Percentiles rank a stretch among this genome's conserved stretches.
Evolutionary conservation across 768 basidiomycete genomes (phyloP).

Genomic region (Tulasnella calospora): DNA sequence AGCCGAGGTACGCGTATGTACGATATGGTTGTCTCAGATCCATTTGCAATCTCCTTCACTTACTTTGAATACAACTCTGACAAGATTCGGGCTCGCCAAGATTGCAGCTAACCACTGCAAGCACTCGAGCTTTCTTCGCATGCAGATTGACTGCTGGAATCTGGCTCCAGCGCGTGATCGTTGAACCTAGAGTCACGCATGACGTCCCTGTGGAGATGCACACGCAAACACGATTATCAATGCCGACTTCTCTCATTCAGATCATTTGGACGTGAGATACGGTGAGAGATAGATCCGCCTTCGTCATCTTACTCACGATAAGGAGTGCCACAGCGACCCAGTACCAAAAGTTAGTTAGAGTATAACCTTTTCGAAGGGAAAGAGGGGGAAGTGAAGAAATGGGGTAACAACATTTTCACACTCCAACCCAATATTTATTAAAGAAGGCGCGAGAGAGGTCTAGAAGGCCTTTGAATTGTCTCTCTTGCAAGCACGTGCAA

Average conservation of each 20-base stretch:
- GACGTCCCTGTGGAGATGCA: too few species aligned
- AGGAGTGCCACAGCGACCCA: background rate
- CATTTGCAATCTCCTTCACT: conserved; percentile 92
- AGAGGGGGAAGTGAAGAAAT: background rate
- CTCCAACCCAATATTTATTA: too few species aligned
- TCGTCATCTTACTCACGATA: background rate
- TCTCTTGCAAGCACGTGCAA: background rate
- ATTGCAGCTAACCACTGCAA: too few species aligned
- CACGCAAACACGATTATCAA: background rate
- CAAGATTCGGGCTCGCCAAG: conserved; percentile 88
- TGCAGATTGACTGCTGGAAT: too few species aligned
- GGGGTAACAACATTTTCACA: background rate
- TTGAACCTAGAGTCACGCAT: too few species aligned
- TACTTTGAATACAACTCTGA: conserved; percentile 93
- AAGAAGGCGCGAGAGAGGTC: too few species aligned
- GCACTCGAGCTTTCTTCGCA: too few species aligned
- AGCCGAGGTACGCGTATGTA: conserved; percentile 36
- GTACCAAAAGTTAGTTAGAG: background rate
- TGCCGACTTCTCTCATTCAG: background rate
- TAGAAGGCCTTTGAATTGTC: too few species aligned
- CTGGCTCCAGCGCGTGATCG: too few species aligned
- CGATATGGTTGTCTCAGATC: conserved; percentile 83
- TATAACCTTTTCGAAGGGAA: background rate
- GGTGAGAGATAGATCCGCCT: background rate
- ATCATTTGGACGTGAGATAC: background rate